A percentile compares a stretch with the other conserved stretches of the same genome.
Evolutionary conservation across 192 early-diverging fungal species (phyloP).

Genomic region (Pilobolus umbonatus): DNA sequence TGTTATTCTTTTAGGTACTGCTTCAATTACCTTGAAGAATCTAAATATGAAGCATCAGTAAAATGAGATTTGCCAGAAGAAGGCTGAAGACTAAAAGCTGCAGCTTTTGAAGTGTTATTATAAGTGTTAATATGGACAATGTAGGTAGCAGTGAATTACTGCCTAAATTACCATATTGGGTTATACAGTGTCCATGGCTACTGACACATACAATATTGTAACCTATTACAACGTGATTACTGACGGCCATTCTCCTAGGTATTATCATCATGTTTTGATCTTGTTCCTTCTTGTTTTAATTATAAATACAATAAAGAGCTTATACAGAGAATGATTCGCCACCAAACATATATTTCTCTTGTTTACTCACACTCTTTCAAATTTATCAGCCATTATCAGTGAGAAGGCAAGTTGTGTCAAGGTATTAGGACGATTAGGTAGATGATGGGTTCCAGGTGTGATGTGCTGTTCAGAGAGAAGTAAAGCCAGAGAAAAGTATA

Average conservation of each 20-base stretch:
- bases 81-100: background rate
- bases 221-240: too few relatives aligned
- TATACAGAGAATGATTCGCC: too few relatives aligned
- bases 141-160: background rate
- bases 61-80: background rate
- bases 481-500: background rate
- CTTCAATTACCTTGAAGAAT: background rate
- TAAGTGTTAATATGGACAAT: background rate
- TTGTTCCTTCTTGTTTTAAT: too few relatives aligned
- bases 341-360: too few relatives aligned
- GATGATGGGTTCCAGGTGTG: background rate
- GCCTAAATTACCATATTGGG: too few relatives aligned
- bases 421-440: background rate
- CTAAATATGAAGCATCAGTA: background rate
- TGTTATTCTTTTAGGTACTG: background rate
- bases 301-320: too few relatives aligned
- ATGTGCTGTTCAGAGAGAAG: background rate
- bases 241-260: background rate
- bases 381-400: background rate
- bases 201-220: too few relatives aligned
- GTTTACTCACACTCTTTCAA: background rate
- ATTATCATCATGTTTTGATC: too few relatives aligned
- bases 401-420: background rate
- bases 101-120: background rate
- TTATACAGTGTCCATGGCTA: too few relatives aligned